Conservation (phyloP, 2,329 filamentous ascomycete genomes). For the Chrysosporium queenslandicum region DNA sequence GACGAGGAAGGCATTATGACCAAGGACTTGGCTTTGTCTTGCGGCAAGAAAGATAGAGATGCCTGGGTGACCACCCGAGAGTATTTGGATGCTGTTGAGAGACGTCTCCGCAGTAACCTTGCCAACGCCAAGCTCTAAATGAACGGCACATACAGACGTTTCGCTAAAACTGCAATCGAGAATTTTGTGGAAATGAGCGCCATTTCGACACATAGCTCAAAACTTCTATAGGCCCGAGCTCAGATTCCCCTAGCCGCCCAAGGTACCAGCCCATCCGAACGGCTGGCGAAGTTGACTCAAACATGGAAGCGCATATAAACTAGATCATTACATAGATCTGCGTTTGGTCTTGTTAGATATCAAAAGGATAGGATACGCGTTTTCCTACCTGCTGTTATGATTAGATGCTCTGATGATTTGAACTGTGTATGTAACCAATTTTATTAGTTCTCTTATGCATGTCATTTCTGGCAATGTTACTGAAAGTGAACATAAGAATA, state of each 20-base stretch:
- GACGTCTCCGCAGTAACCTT: slow-evolving; percentile 68
- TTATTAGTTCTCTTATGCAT: neutral
- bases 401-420: slow-evolving; percentile 3
- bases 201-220: neutral
- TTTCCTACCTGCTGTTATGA: neutral
- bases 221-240: neutral
- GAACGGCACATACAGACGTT: neutral
- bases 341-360: neutral
- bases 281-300: neutral
- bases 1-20: slow-evolving; percentile 95
- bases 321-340: slow-evolving; percentile 4
- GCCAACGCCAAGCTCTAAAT: slow-evolving; percentile 16
- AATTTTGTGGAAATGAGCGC: neutral
- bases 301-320: slow-evolving; percentile 1
- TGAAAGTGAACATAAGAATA: neutral
- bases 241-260: neutral
- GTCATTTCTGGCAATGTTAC: neutral
- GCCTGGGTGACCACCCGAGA: slow-evolving; percentile 86
- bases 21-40: slow-evolving; percentile 94
- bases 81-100: slow-evolving; percentile 89
- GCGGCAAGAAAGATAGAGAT: slow-evolving; percentile 71
- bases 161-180: neutral
- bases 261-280: neutral
- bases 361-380: neutral
- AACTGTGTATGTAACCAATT: slow-evolving; percentile 1